Evolutionary conservation across 768 basidiomycete genomes (phyloP), one percentile per base, ranked within the genome.

Genomic region (Calocybe cyanea): DNA sequence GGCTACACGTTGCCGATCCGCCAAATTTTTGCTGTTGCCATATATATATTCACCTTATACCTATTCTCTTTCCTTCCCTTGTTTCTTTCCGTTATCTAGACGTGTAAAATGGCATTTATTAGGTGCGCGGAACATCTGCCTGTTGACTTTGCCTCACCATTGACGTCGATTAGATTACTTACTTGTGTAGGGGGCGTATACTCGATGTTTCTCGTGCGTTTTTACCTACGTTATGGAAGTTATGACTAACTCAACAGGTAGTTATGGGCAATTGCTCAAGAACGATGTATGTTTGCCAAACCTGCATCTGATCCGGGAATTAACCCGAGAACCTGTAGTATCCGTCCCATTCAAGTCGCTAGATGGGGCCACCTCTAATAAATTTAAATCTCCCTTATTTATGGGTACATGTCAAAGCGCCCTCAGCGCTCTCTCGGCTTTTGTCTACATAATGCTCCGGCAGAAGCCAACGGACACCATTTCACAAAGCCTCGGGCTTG

Each of bases 181-280:
- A 54, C 86, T 52, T 98, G 94, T 63, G 77, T 92, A 10, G 66
- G 75, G 7, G 94, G 94, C 43, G 93, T 98, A 36, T 98, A 98
- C 61, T 79, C 86, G 18, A 92, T 92, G 77, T 97, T 96, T 63
- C 71, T 97, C 54, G 87, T 87, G 57, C 65, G 84, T 62, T n/a
- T 32, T 19, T 21, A n/a, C 23, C 40, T 36, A 28, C 11, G 11
- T 11, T 6, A 28, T 28, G 11, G 4, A 10, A 11, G 23, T 3
- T 36, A 30, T 51, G 41, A 28, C 20, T 38, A 38, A 38, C 32
- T 34, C 18, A 15, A 48, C 35, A 19, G 44, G 7, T 53, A 92
- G 90, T 63, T 92, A 40, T 91, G 92, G 92, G 92, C 89, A 9
- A 80, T 94, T 35, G 89, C 92, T 7, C 96, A 99, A 71, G 96